A percentile compares a stretch with the other conserved stretches of the same genome.
phyloP scores from a whole-genome alignment of 306 rosid species.

The Sicyos edulis region DNA sequence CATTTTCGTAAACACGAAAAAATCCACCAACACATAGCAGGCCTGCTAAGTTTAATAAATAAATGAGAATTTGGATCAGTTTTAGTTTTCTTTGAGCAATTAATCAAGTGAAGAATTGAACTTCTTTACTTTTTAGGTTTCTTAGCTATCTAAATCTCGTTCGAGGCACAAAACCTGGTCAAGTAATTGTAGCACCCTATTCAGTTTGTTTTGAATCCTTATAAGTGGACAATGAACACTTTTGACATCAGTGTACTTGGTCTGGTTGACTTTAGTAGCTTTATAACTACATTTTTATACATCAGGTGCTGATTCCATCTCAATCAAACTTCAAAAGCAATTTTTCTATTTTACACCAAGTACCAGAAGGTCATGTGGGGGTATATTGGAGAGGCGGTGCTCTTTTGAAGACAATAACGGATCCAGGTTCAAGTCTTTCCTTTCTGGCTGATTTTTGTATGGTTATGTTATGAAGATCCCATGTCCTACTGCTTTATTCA shows the following conservation, averaged over 20 bases:
- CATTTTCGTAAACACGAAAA: not conserved
- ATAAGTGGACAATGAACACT: not conserved
- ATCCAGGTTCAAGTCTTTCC: conserved; percentile 52
- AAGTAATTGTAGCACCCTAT: too few relatives aligned
- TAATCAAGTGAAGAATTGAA: not conserved
- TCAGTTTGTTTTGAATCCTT: too few relatives aligned
- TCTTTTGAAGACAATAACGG: conserved; percentile 63
- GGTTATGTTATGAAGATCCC: not conserved
- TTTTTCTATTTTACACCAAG: conserved; percentile 76
- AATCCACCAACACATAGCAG: not conserved
- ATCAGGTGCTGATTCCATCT: conserved; percentile 55
- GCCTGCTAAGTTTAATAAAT: not conserved
- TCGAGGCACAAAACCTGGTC: not conserved
- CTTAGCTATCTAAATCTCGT: not conserved
- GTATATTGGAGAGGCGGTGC: conserved; percentile 98
- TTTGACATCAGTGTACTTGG: not conserved
- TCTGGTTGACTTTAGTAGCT: not conserved
- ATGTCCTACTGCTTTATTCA: conserved; percentile 12
- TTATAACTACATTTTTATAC: conserved; percentile 7
- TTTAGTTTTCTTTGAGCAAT: not conserved
- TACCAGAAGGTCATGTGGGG: conserved; percentile 95
- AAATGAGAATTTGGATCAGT: not conserved
- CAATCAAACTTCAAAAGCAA: conserved; percentile 32
- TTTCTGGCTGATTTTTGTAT: not conserved
- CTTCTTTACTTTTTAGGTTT: not conserved